A percentile compares a stretch with the other conserved stretches of the same genome.
Evolutionary conservation across 2,329 filamentous ascomycete genomes (phyloP).

Genomic region (Trichoderma lentiforme): DNA sequence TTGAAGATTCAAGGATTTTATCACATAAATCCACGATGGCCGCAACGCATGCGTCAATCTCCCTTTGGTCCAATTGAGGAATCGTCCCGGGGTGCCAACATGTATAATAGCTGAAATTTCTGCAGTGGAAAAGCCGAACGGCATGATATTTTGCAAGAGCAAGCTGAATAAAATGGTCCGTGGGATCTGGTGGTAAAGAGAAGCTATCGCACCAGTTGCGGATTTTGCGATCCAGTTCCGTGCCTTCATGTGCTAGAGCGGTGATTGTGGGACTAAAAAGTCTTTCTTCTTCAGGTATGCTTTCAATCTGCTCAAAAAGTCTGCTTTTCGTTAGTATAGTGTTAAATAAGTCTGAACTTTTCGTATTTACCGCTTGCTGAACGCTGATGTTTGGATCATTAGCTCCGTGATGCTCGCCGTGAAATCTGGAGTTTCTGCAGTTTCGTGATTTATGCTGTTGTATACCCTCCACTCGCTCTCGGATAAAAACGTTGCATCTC

Average conservation of each 20-base stretch:
- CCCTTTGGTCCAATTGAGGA: slow-evolving; percentile 8
- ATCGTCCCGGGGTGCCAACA: slow-evolving; percentile 20
- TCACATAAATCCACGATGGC: neutral
- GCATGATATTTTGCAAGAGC: slow-evolving; percentile 21
- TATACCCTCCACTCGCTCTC: slow-evolving; percentile 5
- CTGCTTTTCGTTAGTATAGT: neutral
- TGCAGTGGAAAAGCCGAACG: slow-evolving; percentile 24
- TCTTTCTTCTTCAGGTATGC: slow-evolving; percentile 1
- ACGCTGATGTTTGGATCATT: slow-evolving; percentile 20
- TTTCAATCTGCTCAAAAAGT: slow-evolving; percentile 23
- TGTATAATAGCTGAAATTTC: slow-evolving; percentile 26
- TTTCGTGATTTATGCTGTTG: too few species aligned
- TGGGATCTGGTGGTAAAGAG: rapidly evolving
- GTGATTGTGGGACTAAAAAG: neutral
- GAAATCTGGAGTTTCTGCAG: neutral
- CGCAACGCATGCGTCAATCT: slow-evolving; percentile 3
- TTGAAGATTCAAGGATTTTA: slow-evolving; percentile 8
- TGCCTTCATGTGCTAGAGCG: slow-evolving; percentile 16
- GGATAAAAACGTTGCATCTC: slow-evolving; percentile 24
- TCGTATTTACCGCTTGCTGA: slow-evolving; percentile 22
- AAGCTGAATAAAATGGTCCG: slow-evolving; percentile 13
- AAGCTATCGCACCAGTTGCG: neutral
- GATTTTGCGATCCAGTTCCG: slow-evolving; percentile 4
- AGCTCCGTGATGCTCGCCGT: slow-evolving; percentile 13
- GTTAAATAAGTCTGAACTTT: neutral